A percentile compares a stretch with the other conserved stretches of the same genome.
These are phyloP conservation scores for Trametes villosa DNA, from an alignment of 768 basidiomycete genomes.

Conservation along the genomic window DNA sequence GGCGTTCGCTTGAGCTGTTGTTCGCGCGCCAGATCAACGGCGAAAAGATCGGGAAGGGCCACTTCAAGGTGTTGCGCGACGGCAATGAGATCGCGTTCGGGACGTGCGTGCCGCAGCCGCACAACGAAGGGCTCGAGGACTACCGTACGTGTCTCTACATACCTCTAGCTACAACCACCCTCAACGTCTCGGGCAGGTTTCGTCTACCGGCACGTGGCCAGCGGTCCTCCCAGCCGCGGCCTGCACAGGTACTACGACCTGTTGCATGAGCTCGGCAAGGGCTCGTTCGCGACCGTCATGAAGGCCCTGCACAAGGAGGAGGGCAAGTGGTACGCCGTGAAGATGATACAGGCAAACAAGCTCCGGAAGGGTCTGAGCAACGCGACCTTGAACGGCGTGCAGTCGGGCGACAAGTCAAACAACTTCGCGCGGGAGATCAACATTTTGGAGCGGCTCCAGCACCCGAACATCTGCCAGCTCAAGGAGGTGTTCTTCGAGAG, in stretches of 20 bases:
- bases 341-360: constrained; percentile 71
- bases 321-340: constrained; percentile 83
- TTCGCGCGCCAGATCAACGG: constrained; percentile 62
- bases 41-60: constrained; percentile 59
- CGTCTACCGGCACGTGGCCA: constrained; percentile 69
- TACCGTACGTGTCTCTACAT: constrained; percentile 58
- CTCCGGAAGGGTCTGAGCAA: constrained; percentile 37
- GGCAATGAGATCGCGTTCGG: constrained; percentile 93
- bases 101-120: constrained; percentile 49
- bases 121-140: constrained; percentile 58
- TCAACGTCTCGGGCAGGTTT: constrained; percentile 50
- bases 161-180: neutral
- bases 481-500: constrained; percentile 76
- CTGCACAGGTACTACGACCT: constrained; percentile 72
- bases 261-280: constrained; percentile 77
- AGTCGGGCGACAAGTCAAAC: constrained; percentile 15
- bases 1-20: neutral
- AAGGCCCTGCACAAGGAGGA: constrained; percentile 75
- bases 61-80: constrained; percentile 61
- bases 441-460: constrained; percentile 76
- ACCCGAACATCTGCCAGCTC: constrained; percentile 82
- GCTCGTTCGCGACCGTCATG: constrained; percentile 90
- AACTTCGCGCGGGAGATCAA: constrained; percentile 73
- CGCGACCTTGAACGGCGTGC: constrained; percentile 13
- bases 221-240: constrained; percentile 51